A percentile compares a stretch with the other conserved stretches of the same genome.
Evolutionary conservation across 208 protist genomes (phyloP).

Genomic region (Vickermania ingenoplastis): DNA sequence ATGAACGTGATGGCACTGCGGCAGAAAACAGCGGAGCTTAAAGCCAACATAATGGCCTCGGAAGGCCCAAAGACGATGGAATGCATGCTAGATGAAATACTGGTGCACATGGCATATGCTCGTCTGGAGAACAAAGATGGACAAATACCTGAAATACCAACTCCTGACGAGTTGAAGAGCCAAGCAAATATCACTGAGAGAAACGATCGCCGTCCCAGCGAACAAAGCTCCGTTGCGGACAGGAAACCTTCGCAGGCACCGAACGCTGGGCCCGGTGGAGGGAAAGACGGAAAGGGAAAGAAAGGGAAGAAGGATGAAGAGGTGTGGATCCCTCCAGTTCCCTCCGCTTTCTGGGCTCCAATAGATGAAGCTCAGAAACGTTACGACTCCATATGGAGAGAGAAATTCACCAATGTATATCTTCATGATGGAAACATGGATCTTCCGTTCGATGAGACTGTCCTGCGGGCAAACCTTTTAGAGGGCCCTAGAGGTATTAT

Average conservation of each 20-base stretch:
- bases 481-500: constrained; percentile 84
- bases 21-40: constrained; percentile 67
- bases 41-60: constrained; percentile 67
- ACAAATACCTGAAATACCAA: constrained; percentile 60
- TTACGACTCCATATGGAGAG: constrained; percentile 57
- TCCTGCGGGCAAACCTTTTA: constrained; percentile 77
- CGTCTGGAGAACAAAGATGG: constrained; percentile 73
- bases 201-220: neutral
- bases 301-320: constrained; percentile 34
- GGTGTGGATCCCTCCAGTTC: constrained; percentile 17
- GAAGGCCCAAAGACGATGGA: constrained; percentile 92
- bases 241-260: neutral
- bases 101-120: constrained; percentile 87
- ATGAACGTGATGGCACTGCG: constrained; percentile 84
- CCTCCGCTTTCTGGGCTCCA: constrained; percentile 42
- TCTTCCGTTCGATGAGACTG: constrained; percentile 57
- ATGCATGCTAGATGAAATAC: constrained; percentile 87
- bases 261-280: neutral
- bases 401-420: constrained; percentile 49
- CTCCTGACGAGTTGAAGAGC: constrained; percentile 33
- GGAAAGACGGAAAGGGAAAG: constrained; percentile 5
- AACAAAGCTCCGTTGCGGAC: neutral
- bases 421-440: constrained; percentile 56
- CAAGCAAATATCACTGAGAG: neutral
- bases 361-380: constrained; percentile 47